phyloP scores from a whole-genome alignment of 192 early-diverging fungal species.

The Entophlyctis helioformis region DNA sequence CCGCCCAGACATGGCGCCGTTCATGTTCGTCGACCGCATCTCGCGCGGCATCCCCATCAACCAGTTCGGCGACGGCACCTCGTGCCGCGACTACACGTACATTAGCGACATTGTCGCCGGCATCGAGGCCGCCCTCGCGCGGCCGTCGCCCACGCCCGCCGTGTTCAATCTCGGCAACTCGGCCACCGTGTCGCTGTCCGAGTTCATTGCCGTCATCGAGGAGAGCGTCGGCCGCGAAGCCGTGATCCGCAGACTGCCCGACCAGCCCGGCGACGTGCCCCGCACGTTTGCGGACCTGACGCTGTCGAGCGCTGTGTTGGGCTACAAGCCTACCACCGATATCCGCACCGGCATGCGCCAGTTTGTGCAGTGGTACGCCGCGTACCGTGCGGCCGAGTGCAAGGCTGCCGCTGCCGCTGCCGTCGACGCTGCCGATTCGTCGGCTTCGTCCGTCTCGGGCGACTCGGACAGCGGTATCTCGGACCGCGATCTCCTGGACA shows the following conservation, averaged over 20 bases:
- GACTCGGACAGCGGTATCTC: too few species aligned
- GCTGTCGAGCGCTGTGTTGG: background rate
- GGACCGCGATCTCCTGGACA: too few species aligned
- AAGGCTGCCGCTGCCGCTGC: too few species aligned
- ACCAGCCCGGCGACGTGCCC: conserved; percentile 7
- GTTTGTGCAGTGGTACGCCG: conserved; percentile 8
- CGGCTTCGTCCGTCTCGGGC: too few species aligned
- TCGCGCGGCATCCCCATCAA: conserved; percentile 1
- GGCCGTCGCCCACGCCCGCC: background rate
- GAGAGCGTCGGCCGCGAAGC: conserved; percentile 1
- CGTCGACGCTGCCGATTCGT: too few species aligned
- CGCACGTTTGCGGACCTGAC: conserved; percentile 9
- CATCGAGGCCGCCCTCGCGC: conserved; percentile 1
- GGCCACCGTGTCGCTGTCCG: background rate
- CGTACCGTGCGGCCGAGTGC: too few species aligned
- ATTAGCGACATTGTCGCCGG: conserved; percentile 10
- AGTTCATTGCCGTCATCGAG: conserved; percentile 4
- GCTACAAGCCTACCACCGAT: background rate
- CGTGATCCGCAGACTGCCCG: background rate
- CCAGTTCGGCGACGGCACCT: conserved; percentile 8
- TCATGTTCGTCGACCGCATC: conserved; percentile 2
- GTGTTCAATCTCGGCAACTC: conserved; percentile 11
- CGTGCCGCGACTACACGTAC: conserved; percentile 11
- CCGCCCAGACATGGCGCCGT: conserved; percentile 8
- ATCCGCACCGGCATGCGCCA: conserved; percentile 2